Evolutionary conservation across 129 eudicot species (phyloP), one percentile per base, ranked within the genome.

Genomic region (Flaveria brownii): DNA sequence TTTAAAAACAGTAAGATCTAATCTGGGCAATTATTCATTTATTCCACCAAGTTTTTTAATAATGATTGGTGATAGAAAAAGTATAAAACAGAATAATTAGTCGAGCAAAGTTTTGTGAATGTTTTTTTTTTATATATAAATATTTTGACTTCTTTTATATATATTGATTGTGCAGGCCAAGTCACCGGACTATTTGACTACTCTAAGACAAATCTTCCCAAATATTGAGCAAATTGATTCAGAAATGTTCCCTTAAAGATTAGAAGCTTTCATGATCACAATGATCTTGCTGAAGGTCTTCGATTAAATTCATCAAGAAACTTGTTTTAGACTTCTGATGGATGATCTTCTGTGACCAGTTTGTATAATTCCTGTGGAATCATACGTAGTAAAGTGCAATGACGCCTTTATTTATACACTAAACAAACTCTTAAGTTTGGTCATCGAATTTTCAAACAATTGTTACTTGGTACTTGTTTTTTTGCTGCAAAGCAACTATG

Each of bases 171-270:
- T 84, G 84, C 90, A 94, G 98, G 96, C 90, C 26, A 89, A 73
- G 13, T 81, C 86, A 41, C 42, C 90, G 10, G 83, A 71, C 77
- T 94, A 94, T 68, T 47, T 82, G 39, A 59, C 86, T 42, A 88
- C 85, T 68, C 63, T 94, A 71, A 86, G 84, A 74, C 81, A 94
- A 70, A 80, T 89, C 61, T 94, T 94, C 81, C 91, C 90, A 26
- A 91, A 91, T 50, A 81, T 94, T 51, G 76, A 89, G 89, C 99
- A 94, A 78, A 78, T 94, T 23, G 99, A 94, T 84, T 85, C 97
- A 45, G 84, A 89, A 83, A 16, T 94, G 28, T 91, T 86, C 82
- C 83, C 88, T 11, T 92, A 81, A 63, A 81, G 73, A 39, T 71
- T 30, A 28, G 39, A 49, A n/a, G 71, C 42, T 54, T 36, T 70